Evolutionary conservation across 2,329 filamentous ascomycete genomes (phyloP).

Genomic region (Beauveria asiatica): DNA sequence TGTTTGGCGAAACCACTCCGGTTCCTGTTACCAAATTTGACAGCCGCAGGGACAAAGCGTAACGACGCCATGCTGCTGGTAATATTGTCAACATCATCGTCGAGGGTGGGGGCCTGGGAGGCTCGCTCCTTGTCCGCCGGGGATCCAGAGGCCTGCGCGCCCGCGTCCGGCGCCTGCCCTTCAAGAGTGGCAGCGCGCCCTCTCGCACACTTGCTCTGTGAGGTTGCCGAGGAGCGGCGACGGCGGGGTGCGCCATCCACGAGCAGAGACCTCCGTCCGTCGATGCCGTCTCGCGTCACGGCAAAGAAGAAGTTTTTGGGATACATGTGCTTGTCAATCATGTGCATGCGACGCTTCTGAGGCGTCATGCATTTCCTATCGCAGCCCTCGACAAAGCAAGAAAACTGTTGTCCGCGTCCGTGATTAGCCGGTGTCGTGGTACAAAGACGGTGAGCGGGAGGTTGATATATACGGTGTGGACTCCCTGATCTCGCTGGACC

Average conservation of each 20-base stretch:
- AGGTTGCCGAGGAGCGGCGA: conserved; percentile 37
- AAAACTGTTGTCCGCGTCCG: conserved; percentile 47
- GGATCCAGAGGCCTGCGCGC: background rate
- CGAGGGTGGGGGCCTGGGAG: conserved; percentile 12
- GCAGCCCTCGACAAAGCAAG: conserved; percentile 84
- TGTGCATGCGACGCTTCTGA: conserved; percentile 76
- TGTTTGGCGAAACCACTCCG: conserved; percentile 37
- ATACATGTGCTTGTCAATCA: conserved; percentile 92
- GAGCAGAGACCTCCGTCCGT: conserved; percentile 72
- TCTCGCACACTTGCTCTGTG: conserved; percentile 24
- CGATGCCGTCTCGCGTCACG: conserved; percentile 82
- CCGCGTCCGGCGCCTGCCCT: conserved; percentile 10
- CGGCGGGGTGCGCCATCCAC: conserved; percentile 42
- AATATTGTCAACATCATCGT: conserved; percentile 50
- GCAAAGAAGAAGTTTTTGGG: conserved; percentile 83
- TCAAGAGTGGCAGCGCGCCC: conserved; percentile 27
- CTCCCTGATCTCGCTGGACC: conserved; percentile 66
- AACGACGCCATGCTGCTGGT: conserved; percentile 62
- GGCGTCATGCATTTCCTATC: conserved; percentile 75
- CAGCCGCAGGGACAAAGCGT: conserved; percentile 59
- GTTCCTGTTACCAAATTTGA: conserved; percentile 52
- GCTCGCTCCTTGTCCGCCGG: conserved; percentile 1
- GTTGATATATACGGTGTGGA: conserved; percentile 63
- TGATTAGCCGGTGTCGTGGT: background rate
- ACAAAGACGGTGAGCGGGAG: background rate